These are phyloP conservation scores for Spiraea crenata DNA, from an alignment of 331 rosid species.

Conservation along the genomic window DNA sequence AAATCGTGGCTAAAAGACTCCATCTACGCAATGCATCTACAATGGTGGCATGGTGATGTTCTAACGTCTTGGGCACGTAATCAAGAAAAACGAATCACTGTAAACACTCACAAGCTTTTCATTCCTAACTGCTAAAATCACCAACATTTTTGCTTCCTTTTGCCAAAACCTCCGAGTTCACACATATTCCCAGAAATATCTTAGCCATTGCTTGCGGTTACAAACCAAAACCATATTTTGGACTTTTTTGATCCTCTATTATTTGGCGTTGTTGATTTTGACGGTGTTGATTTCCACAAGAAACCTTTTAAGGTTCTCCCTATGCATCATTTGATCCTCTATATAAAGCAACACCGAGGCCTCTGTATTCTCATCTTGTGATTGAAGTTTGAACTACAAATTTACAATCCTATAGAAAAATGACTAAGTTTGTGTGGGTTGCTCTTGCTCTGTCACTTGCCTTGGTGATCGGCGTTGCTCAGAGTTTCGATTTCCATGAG, in stretches of 20 bases:
- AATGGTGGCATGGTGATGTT: constrained; percentile 5
- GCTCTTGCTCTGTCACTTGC: constrained; percentile 42
- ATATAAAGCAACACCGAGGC: constrained; percentile 35
- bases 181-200: constrained; percentile 1
- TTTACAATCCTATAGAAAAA: constrained; percentile 28
- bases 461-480: constrained; percentile 35
- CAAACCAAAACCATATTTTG: constrained; percentile 20
- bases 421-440: constrained; percentile 32
- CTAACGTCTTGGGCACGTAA: constrained; percentile 41
- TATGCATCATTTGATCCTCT: constrained; percentile 24
- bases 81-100: constrained; percentile 7
- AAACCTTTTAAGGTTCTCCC: constrained; percentile 21
- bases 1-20: constrained; percentile 20
- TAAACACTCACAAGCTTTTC: constrained; percentile 2
- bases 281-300: constrained; percentile 45
- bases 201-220: constrained; percentile 31
- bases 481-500: constrained; percentile 62
- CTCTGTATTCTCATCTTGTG: constrained; percentile 31
- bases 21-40: constrained; percentile 14
- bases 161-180: background rate
- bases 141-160: background rate
- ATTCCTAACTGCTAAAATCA: constrained; percentile 17
- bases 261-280: constrained; percentile 30
- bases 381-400: background rate
- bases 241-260: constrained; percentile 16